Conservation (phyloP, 805 yeast genomes). For the Pichia gijzeniarum region DNA sequence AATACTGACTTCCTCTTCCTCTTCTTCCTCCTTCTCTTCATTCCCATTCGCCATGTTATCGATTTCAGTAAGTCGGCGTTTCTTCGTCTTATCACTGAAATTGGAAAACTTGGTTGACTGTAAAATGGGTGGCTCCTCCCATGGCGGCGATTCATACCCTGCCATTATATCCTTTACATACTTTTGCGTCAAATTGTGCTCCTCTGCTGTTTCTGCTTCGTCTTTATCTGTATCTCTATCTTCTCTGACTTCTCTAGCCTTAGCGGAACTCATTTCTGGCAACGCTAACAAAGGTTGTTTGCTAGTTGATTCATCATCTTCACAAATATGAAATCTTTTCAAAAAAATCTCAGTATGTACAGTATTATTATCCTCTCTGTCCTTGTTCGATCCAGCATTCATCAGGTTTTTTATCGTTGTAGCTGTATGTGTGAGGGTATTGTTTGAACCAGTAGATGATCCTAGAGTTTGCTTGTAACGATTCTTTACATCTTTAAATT, state of each 20-base stretch:
- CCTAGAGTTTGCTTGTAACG: slow-evolving; percentile 14
- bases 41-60: not conserved
- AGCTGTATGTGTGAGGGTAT: not conserved
- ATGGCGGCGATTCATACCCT: slow-evolving; percentile 31
- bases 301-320: slow-evolving; percentile 14
- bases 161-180: slow-evolving; percentile 12
- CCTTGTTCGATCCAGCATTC: not conserved
- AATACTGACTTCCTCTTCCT: slow-evolving; percentile 18
- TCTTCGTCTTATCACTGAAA: slow-evolving; percentile 3
- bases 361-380: not conserved
- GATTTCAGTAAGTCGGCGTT: not conserved
- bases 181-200: slow-evolving; percentile 3
- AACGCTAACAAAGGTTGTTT: not conserved
- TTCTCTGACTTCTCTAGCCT: not conserved
- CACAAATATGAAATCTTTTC: not conserved
- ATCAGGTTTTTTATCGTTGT: not conserved
- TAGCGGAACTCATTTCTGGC: not conserved
- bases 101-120: slow-evolving; percentile 19
- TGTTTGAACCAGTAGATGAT: not conserved
- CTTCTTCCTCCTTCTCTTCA: slow-evolving; percentile 1
- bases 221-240: not conserved
- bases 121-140: slow-evolving; percentile 28
- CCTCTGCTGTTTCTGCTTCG: not conserved
- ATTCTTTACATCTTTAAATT: slow-evolving; percentile 8
- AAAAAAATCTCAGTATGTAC: not conserved